Base-by-base conservation (phyloP, 179 eudicot species). In the Gypsophila paniculata region DNA sequence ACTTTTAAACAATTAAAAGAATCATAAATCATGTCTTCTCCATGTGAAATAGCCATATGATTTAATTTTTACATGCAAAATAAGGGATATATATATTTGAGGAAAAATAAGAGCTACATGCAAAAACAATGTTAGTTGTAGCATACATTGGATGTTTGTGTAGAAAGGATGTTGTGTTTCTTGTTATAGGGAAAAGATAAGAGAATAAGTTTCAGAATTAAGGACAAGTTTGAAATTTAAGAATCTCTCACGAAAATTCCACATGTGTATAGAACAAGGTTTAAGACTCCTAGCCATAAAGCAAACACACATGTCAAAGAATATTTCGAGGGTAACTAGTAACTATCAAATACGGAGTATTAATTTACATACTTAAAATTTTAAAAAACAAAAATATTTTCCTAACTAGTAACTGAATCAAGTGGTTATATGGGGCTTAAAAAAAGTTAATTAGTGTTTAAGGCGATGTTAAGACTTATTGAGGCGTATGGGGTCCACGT, bases 161-260 rank as follows among this genome's bases (percentile, higher is more conserved):
- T 6, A 19, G 39, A 39, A 67, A 67, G 58, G 39, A 14, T 5
- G 22, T 6, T 5, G 54, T 42, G 26, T 65, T 65, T 65, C 0
- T 65, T 65, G 69, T 65, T 65, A 34, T 23, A 65, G 2, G 69
- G 32, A 22, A 65, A 65, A 65, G 51, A n/a, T 23, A 7, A 0
- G 10, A 17, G 42, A 61, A 26, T 49, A 49, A 61, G 61, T 2
- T 61, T 44, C 32, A 26, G 18, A n/a, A 72, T 51, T 26, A 26
- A 61, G 68, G 22, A 53, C 36, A 51, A 21, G 9, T 3, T 59
- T 34, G 26, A 19, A 74, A 74, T 42, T 61, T 34, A 7, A 36
- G 71, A 74, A 74, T 66, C 57, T 32, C 3, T 25, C 18, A 32
- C 61, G 77, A 74, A 74, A 74, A 57, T 58, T 46, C 72, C 77